Evolutionary conservation across 345 rosid species (phyloP), one percentile per base, ranked within the genome.

Genomic region (Nasturtium officinale): DNA sequence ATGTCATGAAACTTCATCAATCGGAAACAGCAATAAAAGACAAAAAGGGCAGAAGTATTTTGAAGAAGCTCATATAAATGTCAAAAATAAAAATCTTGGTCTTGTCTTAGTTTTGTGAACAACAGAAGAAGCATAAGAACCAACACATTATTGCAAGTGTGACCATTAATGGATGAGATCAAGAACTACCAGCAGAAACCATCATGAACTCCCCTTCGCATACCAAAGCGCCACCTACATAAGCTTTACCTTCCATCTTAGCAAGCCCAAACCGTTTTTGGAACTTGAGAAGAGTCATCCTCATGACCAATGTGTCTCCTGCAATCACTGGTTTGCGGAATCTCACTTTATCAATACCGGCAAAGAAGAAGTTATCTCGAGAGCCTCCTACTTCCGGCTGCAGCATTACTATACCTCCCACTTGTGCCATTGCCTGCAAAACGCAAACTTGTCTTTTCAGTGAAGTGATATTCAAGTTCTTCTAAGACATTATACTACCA

Each of bases 211-310:
- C 96, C 5, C 97, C 93, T 71, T 91, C 96, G 3, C 98, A 88
- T 6, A 86, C 96, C 64, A 91, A 74, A 3, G 87, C 87, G 11
- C 85, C 85, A 30, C 95, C 96, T 12, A 91, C 96, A 45, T 88
- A 94, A 67, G 98, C 97, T 75, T 91, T 94, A 38, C 96, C 97
- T 76, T 94, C 92, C 97, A 94, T 88, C 77, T 89, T 91, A 29
- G 97, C 97, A 46, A 94, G 85, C 64, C 95, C 97, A 13, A 91
- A 94, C 46, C 92, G 86, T 76, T 86, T 91, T 68, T 88, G 92
- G 37, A 94, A 86, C 95, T 85, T 88, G 69, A 77, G 64, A 21
- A 94, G 87, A 28, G 87, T 94, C 97, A 91, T 94, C 74, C 96
- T 91, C 97, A 91, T 91, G 8, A 91, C 93, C 30, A 89, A 65